phyloP scores from a whole-genome alignment of 2,329 filamentous ascomycete genomes.

The Penicillium hordei region DNA sequence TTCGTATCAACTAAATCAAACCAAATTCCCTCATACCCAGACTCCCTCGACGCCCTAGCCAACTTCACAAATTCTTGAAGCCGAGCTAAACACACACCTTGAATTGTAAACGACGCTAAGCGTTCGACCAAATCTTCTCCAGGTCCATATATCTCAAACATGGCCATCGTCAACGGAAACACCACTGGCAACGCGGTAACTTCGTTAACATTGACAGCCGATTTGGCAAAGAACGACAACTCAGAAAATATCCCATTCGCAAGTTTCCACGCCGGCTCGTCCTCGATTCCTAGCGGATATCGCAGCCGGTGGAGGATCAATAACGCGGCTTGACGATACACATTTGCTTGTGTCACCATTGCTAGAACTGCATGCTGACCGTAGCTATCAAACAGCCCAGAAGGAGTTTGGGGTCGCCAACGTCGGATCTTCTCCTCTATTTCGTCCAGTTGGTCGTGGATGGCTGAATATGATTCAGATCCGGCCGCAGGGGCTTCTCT shows the following conservation, averaged over 20 bases:
- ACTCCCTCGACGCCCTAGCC: slow-evolving; percentile 18
- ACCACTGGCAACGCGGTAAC: slow-evolving; percentile 22
- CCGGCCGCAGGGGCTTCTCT: slow-evolving; percentile 5
- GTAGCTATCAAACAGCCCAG: slow-evolving; percentile 21
- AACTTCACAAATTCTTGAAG: slow-evolving; percentile 24
- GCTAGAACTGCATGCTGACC: slow-evolving; percentile 26
- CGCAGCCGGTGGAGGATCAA: slow-evolving; percentile 33
- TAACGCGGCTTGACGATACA: slow-evolving; percentile 31
- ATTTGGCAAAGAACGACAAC: slow-evolving; percentile 21
- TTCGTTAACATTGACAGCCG: slow-evolving; percentile 5
- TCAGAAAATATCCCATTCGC: slow-evolving; percentile 26
- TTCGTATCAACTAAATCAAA: slow-evolving; percentile 28
- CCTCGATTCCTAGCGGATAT: slow-evolving; percentile 33
- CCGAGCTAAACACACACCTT: slow-evolving; percentile 18
- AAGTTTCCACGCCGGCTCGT: slow-evolving; percentile 20
- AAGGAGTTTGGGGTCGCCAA: slow-evolving; percentile 20
- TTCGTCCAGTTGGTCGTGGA: slow-evolving; percentile 21
- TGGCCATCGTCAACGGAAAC: slow-evolving; percentile 26
- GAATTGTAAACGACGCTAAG: slow-evolving; percentile 20
- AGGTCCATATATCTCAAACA: slow-evolving; percentile 25
- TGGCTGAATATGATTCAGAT: slow-evolving; percentile 3
- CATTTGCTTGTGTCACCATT: slow-evolving; percentile 34
- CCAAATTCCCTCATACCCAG: slow-evolving; percentile 23
- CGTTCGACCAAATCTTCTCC: slow-evolving; percentile 23
- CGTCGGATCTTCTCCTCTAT: slow-evolving; percentile 17